phyloP scores from a whole-genome alignment of 768 basidiomycete genomes.

The Russula dissimulans region DNA sequence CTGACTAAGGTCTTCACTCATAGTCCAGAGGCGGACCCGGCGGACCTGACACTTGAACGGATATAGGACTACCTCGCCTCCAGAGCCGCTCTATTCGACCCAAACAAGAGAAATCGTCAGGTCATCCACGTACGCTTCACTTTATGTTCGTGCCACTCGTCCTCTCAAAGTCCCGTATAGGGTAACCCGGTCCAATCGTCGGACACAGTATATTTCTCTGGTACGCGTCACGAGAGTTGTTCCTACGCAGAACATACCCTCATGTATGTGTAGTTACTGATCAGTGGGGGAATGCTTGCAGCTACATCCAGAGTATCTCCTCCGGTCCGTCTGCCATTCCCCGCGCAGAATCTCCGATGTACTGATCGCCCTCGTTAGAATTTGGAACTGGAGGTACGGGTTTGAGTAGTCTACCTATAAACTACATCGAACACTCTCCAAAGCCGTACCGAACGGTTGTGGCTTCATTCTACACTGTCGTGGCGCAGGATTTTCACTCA shows the following conservation, averaged over 20 bases:
- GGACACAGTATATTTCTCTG: constrained; percentile 93
- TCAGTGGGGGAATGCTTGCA: constrained; percentile 85
- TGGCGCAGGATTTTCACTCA: constrained; percentile 74
- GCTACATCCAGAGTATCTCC: constrained; percentile 84
- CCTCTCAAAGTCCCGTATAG: constrained; percentile 26
- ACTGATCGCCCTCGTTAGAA: constrained; percentile 32
- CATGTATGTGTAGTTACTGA: constrained; percentile 50
- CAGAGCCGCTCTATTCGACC: constrained; percentile 74
- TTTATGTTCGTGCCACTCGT: not conserved
- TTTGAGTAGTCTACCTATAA: not conserved
- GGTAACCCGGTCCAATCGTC: constrained; percentile 78
- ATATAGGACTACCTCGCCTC: constrained; percentile 69
- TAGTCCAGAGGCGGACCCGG: not conserved
- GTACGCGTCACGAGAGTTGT: constrained; percentile 29
- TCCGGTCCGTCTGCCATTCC: constrained; percentile 39
- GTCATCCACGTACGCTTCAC: constrained; percentile 41
- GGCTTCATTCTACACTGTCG: constrained; percentile 97
- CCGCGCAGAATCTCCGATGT: not conserved
- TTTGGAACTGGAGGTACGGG: constrained; percentile 78
- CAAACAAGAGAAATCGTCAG: constrained; percentile 50
- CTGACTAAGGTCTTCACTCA: constrained; percentile 61
- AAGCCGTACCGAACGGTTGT: constrained; percentile 85
- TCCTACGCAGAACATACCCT: not conserved
- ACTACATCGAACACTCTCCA: not conserved
- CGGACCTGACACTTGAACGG: not conserved